These are phyloP conservation scores for Metschnikowia cerradonensis DNA, from an alignment of 805 yeast genomes.

Conservation along the genomic window DNA sequence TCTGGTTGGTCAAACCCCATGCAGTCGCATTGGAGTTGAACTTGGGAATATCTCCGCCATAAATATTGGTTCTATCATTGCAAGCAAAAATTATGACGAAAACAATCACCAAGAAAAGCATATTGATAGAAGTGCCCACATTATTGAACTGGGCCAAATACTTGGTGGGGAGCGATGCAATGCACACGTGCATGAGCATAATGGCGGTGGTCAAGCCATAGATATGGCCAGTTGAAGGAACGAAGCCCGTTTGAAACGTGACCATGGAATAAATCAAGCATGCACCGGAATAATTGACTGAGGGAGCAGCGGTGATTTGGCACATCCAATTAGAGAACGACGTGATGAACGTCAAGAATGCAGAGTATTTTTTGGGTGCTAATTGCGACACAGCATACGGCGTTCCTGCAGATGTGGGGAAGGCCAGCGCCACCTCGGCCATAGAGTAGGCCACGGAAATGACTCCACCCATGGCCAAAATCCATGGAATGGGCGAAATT, in stretches of 20 bases:
- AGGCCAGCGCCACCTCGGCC: slow-evolving; percentile 63
- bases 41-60: slow-evolving; percentile 36
- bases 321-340: slow-evolving; percentile 66
- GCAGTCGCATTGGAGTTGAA: slow-evolving; percentile 48
- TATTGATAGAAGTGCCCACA: slow-evolving; percentile 46
- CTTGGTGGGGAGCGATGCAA: slow-evolving; percentile 52
- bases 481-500: slow-evolving; percentile 58
- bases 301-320: slow-evolving; percentile 59
- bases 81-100: slow-evolving; percentile 53
- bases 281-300: slow-evolving; percentile 56
- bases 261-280: slow-evolving; percentile 52
- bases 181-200: slow-evolving; percentile 42
- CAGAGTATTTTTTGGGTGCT: slow-evolving; percentile 51
- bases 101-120: slow-evolving; percentile 47
- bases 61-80: slow-evolving; percentile 37
- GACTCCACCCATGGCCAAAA: slow-evolving; percentile 53
- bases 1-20: slow-evolving; percentile 53
- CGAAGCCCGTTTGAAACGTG: slow-evolving; percentile 34
- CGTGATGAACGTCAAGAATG: slow-evolving; percentile 56
- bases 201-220: slow-evolving; percentile 52
- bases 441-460: slow-evolving; percentile 55
- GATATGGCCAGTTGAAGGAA: slow-evolving; percentile 45
- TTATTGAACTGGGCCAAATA: slow-evolving; percentile 51
- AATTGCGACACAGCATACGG: slow-evolving; percentile 65
- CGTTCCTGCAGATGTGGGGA: slow-evolving; percentile 66